phyloP scores from a whole-genome alignment of 176 grass and related monocot genomes.

The Cenchrus americanus region DNA sequence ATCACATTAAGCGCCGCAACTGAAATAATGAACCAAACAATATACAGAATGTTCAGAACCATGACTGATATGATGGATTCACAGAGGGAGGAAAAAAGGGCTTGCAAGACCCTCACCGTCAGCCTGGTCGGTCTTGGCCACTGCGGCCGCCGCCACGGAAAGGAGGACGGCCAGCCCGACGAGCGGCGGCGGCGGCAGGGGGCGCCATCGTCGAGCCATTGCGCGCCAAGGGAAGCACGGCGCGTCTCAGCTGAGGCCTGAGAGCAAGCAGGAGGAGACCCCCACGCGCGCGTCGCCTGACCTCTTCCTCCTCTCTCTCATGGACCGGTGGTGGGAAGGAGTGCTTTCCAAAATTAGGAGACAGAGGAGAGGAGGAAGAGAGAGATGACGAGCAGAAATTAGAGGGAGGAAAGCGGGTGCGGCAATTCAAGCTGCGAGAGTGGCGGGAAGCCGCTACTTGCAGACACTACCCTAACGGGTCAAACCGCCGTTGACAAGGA shows the following conservation, averaged over 20 bases:
- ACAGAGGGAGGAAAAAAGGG: neutral
- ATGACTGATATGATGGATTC: neutral
- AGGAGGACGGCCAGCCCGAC: conserved; percentile 22
- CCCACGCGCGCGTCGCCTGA: conserved; percentile 24
- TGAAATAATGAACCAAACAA: conserved; percentile 32
- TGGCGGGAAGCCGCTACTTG: conserved; percentile 42
- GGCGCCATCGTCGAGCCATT: conserved; percentile 49
- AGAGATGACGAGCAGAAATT: conserved; percentile 28
- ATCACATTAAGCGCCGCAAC: conserved; percentile 87
- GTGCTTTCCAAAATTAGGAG: conserved; percentile 45
- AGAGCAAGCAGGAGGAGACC: conserved; percentile 31
- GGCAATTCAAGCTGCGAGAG: conserved; percentile 40
- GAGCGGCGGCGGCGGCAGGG: neutral
- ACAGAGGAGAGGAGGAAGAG: conserved; percentile 1
- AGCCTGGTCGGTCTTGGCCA: conserved; percentile 65
- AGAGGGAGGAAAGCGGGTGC: neutral
- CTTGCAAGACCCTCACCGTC: conserved; percentile 52
- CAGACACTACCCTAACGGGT: too few relatives aligned
- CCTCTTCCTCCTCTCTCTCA: conserved; percentile 37
- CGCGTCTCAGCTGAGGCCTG: neutral
- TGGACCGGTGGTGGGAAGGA: conserved; percentile 20
- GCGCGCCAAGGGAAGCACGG: conserved; percentile 32
- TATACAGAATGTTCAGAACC: neutral
- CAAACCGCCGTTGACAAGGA: too few relatives aligned
- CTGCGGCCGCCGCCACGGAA: neutral